phyloP scores from a whole-genome alignment of 2,329 filamentous ascomycete species.

The Ophiobolus disseminans region DNA sequence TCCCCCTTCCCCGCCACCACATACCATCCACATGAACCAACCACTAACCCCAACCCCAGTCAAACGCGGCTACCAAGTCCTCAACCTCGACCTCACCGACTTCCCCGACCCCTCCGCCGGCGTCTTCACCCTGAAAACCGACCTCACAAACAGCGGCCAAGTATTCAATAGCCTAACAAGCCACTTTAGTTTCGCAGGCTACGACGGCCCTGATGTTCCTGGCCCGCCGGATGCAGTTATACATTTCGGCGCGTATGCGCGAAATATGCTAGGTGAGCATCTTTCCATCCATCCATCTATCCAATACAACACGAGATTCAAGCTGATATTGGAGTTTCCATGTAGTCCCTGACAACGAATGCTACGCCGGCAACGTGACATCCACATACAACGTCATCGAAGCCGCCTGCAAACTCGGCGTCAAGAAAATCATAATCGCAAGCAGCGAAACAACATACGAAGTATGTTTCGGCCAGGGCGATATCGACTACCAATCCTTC shows the following conservation, averaged over 20 bases:
- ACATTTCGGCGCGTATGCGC: constrained; percentile 65
- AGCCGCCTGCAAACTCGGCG: constrained; percentile 66
- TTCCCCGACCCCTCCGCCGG: constrained; percentile 51
- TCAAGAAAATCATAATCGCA: constrained; percentile 68
- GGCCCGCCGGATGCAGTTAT: constrained; percentile 66
- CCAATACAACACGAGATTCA: constrained; percentile 64
- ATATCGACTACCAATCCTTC: constrained; percentile 63
- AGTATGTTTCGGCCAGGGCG: constrained; percentile 67
- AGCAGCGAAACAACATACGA: constrained; percentile 67
- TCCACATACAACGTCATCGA: constrained; percentile 69
- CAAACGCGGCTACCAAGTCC: constrained; percentile 58
- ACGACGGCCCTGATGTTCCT: constrained; percentile 53
- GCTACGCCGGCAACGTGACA: constrained; percentile 63
- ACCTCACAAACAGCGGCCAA: constrained; percentile 63
- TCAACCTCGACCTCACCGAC: constrained; percentile 63
- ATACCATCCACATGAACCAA: too few relatives aligned
- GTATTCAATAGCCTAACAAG: constrained; percentile 63
- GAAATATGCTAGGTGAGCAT: constrained; percentile 65
- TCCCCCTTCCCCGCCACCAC: too few relatives aligned
- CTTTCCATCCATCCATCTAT: constrained; percentile 45
- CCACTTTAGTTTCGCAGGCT: constrained; percentile 62
- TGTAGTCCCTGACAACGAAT: constrained; percentile 59
- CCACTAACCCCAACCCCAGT: too few relatives aligned
- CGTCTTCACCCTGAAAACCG: constrained; percentile 63
- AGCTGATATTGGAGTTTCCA: accelerated